phyloP scores from a whole-genome alignment of 208 protist species.

The Wallacemonas sp. region DNA sequence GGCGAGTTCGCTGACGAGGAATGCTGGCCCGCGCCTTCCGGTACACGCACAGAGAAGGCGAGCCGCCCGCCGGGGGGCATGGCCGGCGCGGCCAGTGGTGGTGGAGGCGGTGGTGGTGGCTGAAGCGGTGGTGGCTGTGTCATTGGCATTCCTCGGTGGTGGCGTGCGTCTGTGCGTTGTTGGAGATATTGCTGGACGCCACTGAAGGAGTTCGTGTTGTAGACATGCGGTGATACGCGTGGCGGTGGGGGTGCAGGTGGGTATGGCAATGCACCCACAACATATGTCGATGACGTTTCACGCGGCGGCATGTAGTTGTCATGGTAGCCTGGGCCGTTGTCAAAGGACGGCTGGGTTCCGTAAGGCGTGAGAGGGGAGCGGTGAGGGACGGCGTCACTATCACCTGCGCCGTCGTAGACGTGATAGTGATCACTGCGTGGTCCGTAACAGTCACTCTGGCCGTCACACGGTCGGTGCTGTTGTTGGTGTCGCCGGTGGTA shows the following conservation, averaged over 20 bases:
- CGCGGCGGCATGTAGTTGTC: no score
- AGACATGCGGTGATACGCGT: no score
- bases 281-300: no score
- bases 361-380: neutral
- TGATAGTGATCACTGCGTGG: neutral
- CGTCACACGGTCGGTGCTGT: no score
- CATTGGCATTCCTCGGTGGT: neutral
- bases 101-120: neutral
- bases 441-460: neutral
- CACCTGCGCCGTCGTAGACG: no score
- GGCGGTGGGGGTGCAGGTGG: no score
- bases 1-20: neutral
- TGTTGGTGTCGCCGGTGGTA: neutral
- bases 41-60: neutral
- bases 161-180: neutral
- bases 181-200: conserved; percentile 2
- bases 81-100: neutral
- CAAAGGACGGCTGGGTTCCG: neutral
- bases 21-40: neutral
- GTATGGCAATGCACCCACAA: no score
- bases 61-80: neutral
- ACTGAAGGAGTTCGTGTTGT: conserved; percentile 3
- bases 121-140: neutral
- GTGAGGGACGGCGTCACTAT: neutral
- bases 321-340: neutral